Evolutionary conservation across 352 stramenopile genomes (phyloP).

Genomic region (Phytopythium aichiense): DNA sequence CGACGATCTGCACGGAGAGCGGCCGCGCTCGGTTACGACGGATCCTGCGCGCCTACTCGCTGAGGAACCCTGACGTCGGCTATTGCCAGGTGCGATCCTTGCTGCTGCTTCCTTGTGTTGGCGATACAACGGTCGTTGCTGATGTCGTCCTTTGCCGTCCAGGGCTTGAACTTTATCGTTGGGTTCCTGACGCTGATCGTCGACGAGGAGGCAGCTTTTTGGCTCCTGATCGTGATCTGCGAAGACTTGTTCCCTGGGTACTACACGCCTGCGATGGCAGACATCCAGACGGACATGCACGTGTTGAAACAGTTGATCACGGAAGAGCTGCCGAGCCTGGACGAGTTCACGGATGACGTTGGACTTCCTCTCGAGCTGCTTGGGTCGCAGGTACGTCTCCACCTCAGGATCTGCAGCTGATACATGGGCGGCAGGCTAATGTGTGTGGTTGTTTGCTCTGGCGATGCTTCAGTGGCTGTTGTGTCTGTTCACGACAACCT

Average conservation of each 20-base stretch:
- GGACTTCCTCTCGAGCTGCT: conserved; percentile 84
- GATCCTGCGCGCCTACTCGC: conserved; percentile 75
- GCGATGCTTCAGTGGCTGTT: conserved; percentile 71
- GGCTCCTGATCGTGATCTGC: conserved; percentile 82
- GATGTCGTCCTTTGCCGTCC: not conserved
- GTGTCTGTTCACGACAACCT: conserved; percentile 89
- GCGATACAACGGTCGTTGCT: not conserved
- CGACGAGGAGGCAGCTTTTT: conserved; percentile 88
- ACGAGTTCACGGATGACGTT: conserved; percentile 72
- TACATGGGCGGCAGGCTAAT: not conserved
- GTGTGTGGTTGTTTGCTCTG: not conserved
- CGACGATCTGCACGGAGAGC: conserved; percentile 51
- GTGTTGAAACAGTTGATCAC: conserved; percentile 85
- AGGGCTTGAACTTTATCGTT: conserved; percentile 88
- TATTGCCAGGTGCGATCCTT: conserved; percentile 69
- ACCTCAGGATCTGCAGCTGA: not conserved
- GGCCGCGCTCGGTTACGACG: conserved; percentile 53
- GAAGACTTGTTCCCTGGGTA: conserved; percentile 89
- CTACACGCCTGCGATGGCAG: conserved; percentile 87
- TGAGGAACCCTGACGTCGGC: conserved; percentile 71
- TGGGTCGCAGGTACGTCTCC: conserved; percentile 55
- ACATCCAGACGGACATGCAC: conserved; percentile 88
- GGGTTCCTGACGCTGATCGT: conserved; percentile 74
- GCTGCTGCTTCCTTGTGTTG: not conserved
- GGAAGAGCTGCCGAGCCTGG: conserved; percentile 67